Base-by-base conservation (phyloP, 2,329 filamentous ascomycete genomes). In the Ramularia endophylla region DNA sequence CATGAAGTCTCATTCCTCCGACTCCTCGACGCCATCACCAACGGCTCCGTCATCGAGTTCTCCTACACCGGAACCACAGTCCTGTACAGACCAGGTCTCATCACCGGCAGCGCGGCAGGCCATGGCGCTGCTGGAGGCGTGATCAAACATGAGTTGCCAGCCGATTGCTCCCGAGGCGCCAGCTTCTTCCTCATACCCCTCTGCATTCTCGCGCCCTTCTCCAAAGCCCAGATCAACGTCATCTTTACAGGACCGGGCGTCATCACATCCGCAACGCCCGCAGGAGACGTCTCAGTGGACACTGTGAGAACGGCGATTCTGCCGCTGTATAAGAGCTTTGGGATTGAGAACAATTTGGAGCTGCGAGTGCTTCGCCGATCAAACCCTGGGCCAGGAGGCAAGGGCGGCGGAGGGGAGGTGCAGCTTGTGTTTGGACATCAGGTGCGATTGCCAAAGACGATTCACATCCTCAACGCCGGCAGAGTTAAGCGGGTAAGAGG, bases 1-100 rank as follows among this genome's bases (percentile, higher is more conserved):
- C 85, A 95, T 70, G 92, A 98, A 68, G 82, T 97, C 57, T 97
- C 92, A 34, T 90, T 98, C 65, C 77, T 98, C 22, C 89, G 92
- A 43, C 84, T 98, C 13, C 81, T 98, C 59, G 92, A 97, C 65
- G 78, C 87, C 53, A 76, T 98, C 57, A 98, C 92, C 59, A 98
- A 98, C 72, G 92, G 92, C 67, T 86, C 85, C 43, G 81, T 85
- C 41, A 87, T 97, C 69, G 89, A 95, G 59, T 95, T 98, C 55
- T 95, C 88, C 8, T 92, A 94, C 69, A 95, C 88, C 1, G 92
- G 92, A 61, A 97, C 92, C 0, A 89, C 87, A 1, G 78, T 98
- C 41, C 83, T 89, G 27, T 98, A 94, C 68, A 84, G 86, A 52
- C 92, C 92, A 0, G 92, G 92, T 27, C 73, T 98, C 29, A 94